phyloP scores from a whole-genome alignment of 148 eudicot genomes.

The Heliamphora exappendiculata region DNA sequence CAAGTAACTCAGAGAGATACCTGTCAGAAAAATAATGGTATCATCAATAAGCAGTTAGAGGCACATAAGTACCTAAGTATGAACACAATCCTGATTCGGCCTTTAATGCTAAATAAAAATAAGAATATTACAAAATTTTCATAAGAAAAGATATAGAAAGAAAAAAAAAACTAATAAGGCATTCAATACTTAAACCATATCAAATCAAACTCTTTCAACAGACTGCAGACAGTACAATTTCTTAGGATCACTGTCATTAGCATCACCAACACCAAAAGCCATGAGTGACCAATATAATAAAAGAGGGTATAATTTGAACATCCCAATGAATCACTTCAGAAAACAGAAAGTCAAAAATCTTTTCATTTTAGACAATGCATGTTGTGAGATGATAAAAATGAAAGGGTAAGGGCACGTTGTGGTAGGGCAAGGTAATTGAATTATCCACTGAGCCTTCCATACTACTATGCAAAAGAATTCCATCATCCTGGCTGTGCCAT shows the following conservation, averaged over 20 bases:
- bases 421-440: not conserved
- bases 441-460: not conserved
- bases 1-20: conserved; percentile 73
- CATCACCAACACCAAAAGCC: not conserved
- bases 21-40: conserved; percentile 28
- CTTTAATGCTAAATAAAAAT: not conserved
- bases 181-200: not conserved
- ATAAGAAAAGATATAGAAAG: not conserved
- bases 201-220: not conserved
- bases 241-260: not conserved
- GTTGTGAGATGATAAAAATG: not conserved
- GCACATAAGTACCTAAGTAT: not conserved
- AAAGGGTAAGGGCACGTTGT: not conserved
- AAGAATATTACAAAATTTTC: not conserved
- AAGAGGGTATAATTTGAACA: not conserved
- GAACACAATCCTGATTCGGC: not conserved
- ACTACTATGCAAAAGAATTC: not conserved
- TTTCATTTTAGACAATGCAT: not conserved
- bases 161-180: not conserved
- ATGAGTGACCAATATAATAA: not conserved
- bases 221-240: not conserved
- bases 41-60: not conserved
- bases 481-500: not conserved
- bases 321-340: not conserved
- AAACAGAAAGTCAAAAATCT: not conserved